Conservation (phyloP, 352 stramenopile genomes). For the Elongisporangium senticosum region DNA sequence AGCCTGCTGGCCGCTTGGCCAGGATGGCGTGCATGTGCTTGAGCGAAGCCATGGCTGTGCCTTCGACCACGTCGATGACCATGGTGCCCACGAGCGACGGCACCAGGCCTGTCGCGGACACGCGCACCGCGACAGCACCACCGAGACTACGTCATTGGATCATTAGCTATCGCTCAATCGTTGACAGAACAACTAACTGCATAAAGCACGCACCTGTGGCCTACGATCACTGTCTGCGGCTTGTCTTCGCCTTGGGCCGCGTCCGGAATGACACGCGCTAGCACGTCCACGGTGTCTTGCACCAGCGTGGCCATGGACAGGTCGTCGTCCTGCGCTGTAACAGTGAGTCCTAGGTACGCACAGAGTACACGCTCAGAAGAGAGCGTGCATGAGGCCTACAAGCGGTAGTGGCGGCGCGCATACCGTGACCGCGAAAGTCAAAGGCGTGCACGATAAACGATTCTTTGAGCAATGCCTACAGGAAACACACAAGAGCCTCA, state of each 20-base stretch:
- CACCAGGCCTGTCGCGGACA: constrained; percentile 51
- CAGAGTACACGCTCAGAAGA: neutral
- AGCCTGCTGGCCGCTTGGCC: constrained; percentile 54
- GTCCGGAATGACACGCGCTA: constrained; percentile 46
- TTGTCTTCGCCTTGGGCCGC: constrained; percentile 18
- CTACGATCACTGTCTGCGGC: constrained; percentile 65
- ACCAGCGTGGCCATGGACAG: constrained; percentile 73
- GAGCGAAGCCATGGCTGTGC: constrained; percentile 80
- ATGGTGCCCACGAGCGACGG: constrained; percentile 72
- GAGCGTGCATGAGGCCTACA: neutral
- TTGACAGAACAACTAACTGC: neutral
- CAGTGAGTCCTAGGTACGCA: constrained; percentile 31
- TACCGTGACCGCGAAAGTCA: constrained; percentile 80
- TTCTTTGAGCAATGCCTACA: constrained; percentile 67
- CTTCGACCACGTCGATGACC: constrained; percentile 88
- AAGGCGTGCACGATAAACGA: constrained; percentile 75
- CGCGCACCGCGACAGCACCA: constrained; percentile 73
- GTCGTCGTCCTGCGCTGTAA: constrained; percentile 54
- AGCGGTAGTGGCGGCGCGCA: neutral
- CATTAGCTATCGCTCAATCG: neutral
- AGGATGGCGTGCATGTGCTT: constrained; percentile 82
- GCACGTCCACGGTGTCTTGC: constrained; percentile 55
- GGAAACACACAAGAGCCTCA: neutral
- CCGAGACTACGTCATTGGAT: constrained; percentile 44
- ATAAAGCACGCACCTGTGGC: constrained; percentile 52